These are phyloP conservation scores for Mucor mucedo DNA, from an alignment of 371 early-diverging fungal species.

Conservation along the genomic window DNA sequence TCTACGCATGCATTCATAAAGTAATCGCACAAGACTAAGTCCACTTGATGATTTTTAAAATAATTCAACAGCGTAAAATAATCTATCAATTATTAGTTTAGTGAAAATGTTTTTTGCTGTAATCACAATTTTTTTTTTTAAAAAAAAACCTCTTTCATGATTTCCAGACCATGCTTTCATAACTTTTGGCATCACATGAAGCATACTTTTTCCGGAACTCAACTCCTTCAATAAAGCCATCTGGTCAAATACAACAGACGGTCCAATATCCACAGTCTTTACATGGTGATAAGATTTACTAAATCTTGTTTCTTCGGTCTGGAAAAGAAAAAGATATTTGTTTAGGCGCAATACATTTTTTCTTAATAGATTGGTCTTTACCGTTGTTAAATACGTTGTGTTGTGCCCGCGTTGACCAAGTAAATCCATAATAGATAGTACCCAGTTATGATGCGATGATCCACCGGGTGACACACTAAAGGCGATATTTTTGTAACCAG, in stretches of 20 bases:
- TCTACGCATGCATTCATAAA: constrained; percentile 16
- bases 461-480: too few relatives aligned
- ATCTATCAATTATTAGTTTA: neutral
- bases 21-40: constrained; percentile 17
- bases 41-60: constrained; percentile 8
- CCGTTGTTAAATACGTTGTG: constrained; percentile 15
- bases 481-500: too few relatives aligned
- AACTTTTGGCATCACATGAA: neutral
- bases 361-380: constrained; percentile 1
- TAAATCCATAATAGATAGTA: too few relatives aligned
- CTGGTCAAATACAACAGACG: neutral
- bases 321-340: neutral
- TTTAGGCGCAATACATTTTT: too few relatives aligned
- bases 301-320: constrained; percentile 7
- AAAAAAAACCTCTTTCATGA: constrained; percentile 8
- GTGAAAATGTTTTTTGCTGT: too few relatives aligned
- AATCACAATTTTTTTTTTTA: too few relatives aligned
- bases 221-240: neutral
- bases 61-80: neutral
- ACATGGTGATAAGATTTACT: constrained; percentile 10
- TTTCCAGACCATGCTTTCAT: neutral
- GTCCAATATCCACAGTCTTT: constrained; percentile 11
- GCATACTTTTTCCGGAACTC: neutral
- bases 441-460: too few relatives aligned
- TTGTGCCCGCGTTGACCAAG: constrained; percentile 8